Evolutionary conservation across 441 rosid species (phyloP).

Genomic region (Aquilaria agallochum): DNA sequence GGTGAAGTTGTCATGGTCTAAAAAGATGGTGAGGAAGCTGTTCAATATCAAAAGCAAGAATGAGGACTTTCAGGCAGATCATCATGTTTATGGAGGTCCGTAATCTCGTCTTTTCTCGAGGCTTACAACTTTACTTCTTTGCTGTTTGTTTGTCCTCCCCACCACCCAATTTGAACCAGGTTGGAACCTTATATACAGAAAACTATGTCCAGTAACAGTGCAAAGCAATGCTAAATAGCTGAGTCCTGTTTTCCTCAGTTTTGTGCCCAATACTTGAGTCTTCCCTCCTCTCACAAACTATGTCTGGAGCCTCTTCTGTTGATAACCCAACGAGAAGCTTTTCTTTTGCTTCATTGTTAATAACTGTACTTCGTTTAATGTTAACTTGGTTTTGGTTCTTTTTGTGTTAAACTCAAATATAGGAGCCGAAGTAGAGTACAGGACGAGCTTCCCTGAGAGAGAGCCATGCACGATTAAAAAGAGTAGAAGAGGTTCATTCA

Average conservation of each 20-base stretch:
- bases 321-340: background rate
- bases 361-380: too few relatives aligned
- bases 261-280: too few relatives aligned
- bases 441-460: constrained; percentile 85
- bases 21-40: constrained; percentile 93
- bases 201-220: too few relatives aligned
- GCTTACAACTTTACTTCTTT: background rate
- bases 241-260: too few relatives aligned
- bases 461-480: constrained; percentile 77
- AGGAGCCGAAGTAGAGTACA: constrained; percentile 71
- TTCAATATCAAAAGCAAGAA: constrained; percentile 83
- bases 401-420: constrained; percentile 16
- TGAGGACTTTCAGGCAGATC: constrained; percentile 87
- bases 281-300: too few relatives aligned
- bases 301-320: too few relatives aligned
- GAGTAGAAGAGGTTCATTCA: constrained; percentile 63
- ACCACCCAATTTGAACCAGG: too few relatives aligned
- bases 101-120: constrained; percentile 9
- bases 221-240: too few relatives aligned
- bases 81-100: constrained; percentile 58
- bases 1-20: constrained; percentile 92
- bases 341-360: background rate
- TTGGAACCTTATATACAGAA: too few relatives aligned
- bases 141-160: too few relatives aligned
- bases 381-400: constrained; percentile 4